Base-by-base conservation (phyloP, 768 basidiomycete species). In the Pholiota microspora region DNA sequence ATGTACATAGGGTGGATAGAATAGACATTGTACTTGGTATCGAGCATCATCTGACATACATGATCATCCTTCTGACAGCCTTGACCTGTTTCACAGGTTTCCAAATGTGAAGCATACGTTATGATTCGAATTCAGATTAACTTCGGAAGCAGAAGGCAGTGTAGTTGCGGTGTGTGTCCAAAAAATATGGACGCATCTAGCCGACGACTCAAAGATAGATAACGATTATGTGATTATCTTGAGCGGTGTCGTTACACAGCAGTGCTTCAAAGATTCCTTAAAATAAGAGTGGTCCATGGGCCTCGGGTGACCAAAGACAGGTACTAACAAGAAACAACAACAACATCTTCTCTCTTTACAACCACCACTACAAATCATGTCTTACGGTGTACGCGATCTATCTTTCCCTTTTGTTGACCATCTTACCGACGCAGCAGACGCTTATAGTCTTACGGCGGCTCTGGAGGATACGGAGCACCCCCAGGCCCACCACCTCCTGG, bases 321-420 rank as follows among this genome's bases (percentile, higher is more conserved):
- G n/a, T 31, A 6, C 31, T 36, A 36, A 36, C 35, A 36, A 36
- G 35, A 9, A 12, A 36, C 35, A 36, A 36, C 35, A 35, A 12
- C 13, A 36, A 7, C 16, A 27, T 34, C 56, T 18, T n/a, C 27
- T 34, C 56, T 18, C n/a, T 47, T 6, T 53, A 56, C 55, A 51
- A 47, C 32, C 40, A 42, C 40, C 23, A 42, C 40, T 7, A 42
- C 40, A 6, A 23, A 42, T 42, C 40, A 42, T 76, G 73, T 73
- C 74, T 32, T 74, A 72, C 70, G 70, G 71, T 48, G 66, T 66
- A 57, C 54, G 63, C 59, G 13, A 10, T 34, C 8, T 8, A 12
- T 7, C 12, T 16, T 3, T 34, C 24, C 24, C 24, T 18, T 7
- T 18, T 8, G 24, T 9, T 18, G 16, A n/a, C 24, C 35, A 23